These are phyloP conservation scores for Diutina sp. DNA, from an alignment of 1,139 yeast genomes.

Conservation along the genomic window DNA sequence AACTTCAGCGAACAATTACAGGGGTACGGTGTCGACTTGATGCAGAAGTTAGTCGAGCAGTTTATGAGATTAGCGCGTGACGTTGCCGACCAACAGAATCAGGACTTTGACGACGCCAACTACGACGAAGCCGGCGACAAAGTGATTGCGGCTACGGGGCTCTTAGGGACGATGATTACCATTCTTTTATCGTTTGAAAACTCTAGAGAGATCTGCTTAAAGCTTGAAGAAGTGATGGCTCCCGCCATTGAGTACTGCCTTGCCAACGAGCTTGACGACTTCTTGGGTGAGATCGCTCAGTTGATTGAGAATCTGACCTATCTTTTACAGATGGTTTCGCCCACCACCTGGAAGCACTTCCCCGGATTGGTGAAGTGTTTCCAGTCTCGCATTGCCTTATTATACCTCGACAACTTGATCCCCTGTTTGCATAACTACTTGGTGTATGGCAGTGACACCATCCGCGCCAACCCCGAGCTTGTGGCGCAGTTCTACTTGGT, in stretches of 20 bases:
- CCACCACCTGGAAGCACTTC: conserved; percentile 66
- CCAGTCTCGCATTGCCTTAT: conserved; percentile 39
- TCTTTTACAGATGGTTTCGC: conserved; percentile 57
- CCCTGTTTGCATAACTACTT: conserved; percentile 70
- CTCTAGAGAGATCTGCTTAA: conserved; percentile 50
- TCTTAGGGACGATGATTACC: conserved; percentile 77
- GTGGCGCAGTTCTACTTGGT: conserved; percentile 16
- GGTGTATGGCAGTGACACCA: conserved; percentile 51
- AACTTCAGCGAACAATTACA: conserved; percentile 77
- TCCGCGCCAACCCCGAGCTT: conserved; percentile 19
- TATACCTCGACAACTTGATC: conserved; percentile 65
- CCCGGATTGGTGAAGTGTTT: conserved; percentile 42
- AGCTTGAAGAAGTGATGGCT: conserved; percentile 58
- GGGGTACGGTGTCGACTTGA: conserved; percentile 85
- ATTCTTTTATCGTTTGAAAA: conserved; percentile 81
- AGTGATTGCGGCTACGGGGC: conserved; percentile 78
- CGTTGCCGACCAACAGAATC: conserved; percentile 45
- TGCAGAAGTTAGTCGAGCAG: conserved; percentile 69
- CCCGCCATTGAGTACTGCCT: conserved; percentile 67
- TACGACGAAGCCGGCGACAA: conserved; percentile 56
- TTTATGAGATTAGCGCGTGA: conserved; percentile 65
- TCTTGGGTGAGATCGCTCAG: conserved; percentile 72
- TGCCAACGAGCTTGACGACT: conserved; percentile 56
- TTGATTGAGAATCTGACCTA: conserved; percentile 79
- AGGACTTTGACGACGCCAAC: conserved; percentile 26